These are phyloP conservation scores for Phytophthora tentaculata DNA, from an alignment of 352 stramenopile genomes.

Conservation along the genomic window DNA sequence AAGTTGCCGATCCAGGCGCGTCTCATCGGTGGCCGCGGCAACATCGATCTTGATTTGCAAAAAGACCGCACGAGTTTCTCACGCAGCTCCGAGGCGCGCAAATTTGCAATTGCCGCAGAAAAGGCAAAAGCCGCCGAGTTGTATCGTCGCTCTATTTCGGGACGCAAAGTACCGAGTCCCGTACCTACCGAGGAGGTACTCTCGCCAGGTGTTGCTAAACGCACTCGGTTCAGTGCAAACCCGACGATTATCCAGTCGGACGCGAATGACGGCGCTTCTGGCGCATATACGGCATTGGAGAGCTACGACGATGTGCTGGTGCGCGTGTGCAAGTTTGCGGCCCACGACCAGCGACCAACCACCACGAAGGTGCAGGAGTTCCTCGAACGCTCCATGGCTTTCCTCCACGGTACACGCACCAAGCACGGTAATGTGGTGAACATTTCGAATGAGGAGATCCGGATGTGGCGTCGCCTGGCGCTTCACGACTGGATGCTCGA, in stretches of 20 bases:
- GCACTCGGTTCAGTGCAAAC: conserved; percentile 51
- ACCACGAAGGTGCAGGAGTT: conserved; percentile 80
- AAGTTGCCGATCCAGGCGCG: conserved; percentile 80
- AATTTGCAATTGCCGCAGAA: conserved; percentile 43
- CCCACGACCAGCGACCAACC: conserved; percentile 74
- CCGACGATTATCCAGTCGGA: conserved; percentile 33
- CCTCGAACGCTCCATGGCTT: conserved; percentile 76
- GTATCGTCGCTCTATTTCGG: conserved; percentile 32
- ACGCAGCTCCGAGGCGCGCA: conserved; percentile 57
- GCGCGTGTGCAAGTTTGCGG: conserved; percentile 69
- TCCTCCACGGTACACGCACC: conserved; percentile 66
- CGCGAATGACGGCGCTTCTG: conserved; percentile 34
- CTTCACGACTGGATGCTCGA: conserved; percentile 70
- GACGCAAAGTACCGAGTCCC: conserved; percentile 36
- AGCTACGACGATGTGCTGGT: conserved; percentile 82
- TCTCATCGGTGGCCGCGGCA: conserved; percentile 56
- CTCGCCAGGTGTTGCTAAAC: conserved; percentile 50
- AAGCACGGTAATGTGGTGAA: conserved; percentile 75
- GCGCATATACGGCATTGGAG: conserved; percentile 59
- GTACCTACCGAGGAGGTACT: conserved; percentile 49
- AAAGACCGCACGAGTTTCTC: conserved; percentile 72
- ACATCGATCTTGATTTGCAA: conserved; percentile 62
- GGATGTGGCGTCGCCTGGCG: conserved; percentile 77
- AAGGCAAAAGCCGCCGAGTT: conserved; percentile 39
- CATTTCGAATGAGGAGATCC: conserved; percentile 85